phyloP scores from a whole-genome alignment of 2,329 filamentous ascomycete species.

The Lasiodiplodia citricola region DNA sequence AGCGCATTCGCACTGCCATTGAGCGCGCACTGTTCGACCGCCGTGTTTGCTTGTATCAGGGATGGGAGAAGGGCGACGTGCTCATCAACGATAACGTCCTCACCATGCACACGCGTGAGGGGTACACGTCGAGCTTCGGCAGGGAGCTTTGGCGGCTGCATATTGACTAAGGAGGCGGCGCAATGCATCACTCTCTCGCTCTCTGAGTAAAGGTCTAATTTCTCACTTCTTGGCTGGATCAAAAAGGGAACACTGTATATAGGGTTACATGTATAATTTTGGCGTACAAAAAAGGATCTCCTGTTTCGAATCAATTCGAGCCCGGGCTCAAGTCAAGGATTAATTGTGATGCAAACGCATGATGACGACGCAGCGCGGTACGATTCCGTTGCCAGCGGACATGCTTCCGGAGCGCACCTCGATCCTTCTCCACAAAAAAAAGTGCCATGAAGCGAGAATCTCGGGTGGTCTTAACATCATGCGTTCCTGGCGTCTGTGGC shows the following conservation, averaged over 20 bases:
- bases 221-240: neutral
- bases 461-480: neutral
- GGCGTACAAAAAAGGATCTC: neutral
- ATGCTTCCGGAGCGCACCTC: neutral
- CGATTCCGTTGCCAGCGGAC: neutral
- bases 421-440: neutral
- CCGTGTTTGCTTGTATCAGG: slow-evolving; percentile 56
- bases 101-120: slow-evolving; percentile 53
- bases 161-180: slow-evolving; percentile 2
- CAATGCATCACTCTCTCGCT: too few species aligned
- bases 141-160: slow-evolving; percentile 28
- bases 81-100: slow-evolving; percentile 59
- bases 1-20: slow-evolving; percentile 36
- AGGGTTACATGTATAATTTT: neutral
- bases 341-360: neutral
- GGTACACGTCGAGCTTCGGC: slow-evolving; percentile 1
- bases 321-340: neutral
- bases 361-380: neutral
- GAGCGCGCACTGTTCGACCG: slow-evolving; percentile 56
- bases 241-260: neutral
- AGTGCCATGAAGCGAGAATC: neutral
- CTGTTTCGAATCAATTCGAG: neutral
- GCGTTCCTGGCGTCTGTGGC: slow-evolving; percentile 1
- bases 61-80: slow-evolving; percentile 62
- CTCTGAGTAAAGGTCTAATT: neutral